phyloP scores from a whole-genome alignment of 768 basidiomycete species.

The Calvatia gigantea region DNA sequence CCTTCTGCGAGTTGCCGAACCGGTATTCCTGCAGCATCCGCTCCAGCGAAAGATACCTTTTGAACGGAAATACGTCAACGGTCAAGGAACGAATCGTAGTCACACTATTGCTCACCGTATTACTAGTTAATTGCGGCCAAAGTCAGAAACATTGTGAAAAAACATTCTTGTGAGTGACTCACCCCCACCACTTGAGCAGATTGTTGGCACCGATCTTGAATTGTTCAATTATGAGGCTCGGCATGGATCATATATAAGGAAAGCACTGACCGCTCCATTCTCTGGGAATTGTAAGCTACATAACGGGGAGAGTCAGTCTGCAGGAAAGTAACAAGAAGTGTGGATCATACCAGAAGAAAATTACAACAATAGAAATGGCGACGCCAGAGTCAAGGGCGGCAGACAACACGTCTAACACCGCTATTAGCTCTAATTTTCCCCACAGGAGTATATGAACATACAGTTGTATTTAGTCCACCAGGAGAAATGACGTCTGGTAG shows the following conservation, averaged over 20 bases:
- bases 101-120: slow-evolving; percentile 37
- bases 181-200: slow-evolving; percentile 34
- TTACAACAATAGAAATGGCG: slow-evolving; percentile 54
- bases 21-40: slow-evolving; percentile 23
- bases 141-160: background rate
- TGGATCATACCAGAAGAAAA: slow-evolving; percentile 52
- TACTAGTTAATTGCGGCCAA: slow-evolving; percentile 20
- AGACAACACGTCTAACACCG: slow-evolving; percentile 53
- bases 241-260: background rate
- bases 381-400: slow-evolving; percentile 72
- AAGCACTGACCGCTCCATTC: slow-evolving; percentile 28
- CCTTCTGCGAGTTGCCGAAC: slow-evolving; percentile 25
- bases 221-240: background rate
- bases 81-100: slow-evolving; percentile 29
- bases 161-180: slow-evolving; percentile 12
- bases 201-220: slow-evolving; percentile 27
- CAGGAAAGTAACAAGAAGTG: background rate
- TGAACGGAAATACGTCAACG: slow-evolving; percentile 18
- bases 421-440: background rate
- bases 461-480: slow-evolving; percentile 80
- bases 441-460: slow-evolving; percentile 19
- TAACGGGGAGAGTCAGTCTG: background rate
- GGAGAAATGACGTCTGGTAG: slow-evolving; percentile 48
- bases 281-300: slow-evolving; percentile 32
- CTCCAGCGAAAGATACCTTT: slow-evolving; percentile 23